Percentiles rank a stretch among this genome's conserved stretches.
These are phyloP conservation scores for Rhynchosporium agropyri DNA, from an alignment of 2,329 filamentous ascomycete genomes.

Conservation along the genomic window DNA sequence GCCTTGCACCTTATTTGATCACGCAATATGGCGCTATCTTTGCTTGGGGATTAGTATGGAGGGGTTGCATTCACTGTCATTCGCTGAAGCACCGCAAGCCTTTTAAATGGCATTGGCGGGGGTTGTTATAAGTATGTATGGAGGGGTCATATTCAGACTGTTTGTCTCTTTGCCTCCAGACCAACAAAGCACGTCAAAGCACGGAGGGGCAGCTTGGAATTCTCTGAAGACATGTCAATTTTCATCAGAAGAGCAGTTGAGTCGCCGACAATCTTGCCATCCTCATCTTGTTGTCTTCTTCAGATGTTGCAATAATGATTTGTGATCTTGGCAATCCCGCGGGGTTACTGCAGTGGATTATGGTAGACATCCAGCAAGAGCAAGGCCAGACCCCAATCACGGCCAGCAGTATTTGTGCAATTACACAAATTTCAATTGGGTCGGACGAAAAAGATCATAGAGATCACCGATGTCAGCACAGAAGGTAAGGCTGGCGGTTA, in stretches of 20 bases:
- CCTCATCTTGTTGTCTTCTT: background rate
- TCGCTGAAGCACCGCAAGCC: background rate
- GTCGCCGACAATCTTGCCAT: background rate
- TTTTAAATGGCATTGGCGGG: background rate
- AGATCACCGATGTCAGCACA: background rate
- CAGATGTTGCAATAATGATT: background rate
- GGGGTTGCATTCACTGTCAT: constrained; percentile 3
- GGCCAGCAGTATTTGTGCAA: too few species aligned
- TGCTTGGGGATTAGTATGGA: background rate
- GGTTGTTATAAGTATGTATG: background rate
- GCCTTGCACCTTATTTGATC: background rate
- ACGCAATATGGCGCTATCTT: constrained; percentile 4
- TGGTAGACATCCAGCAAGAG: background rate
- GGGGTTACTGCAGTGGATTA: background rate
- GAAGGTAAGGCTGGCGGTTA: too few species aligned
- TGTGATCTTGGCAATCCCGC: constrained; percentile 3
- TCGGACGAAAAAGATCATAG: background rate
- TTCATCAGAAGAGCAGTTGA: background rate
- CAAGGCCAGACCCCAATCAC: background rate
- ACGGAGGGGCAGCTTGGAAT: background rate
- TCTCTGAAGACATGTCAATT: background rate
- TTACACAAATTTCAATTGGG: background rate
- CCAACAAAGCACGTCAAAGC: constrained; percentile 11
- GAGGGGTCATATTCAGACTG: background rate
- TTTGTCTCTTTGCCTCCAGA: background rate